phyloP scores from a whole-genome alignment of 2,329 filamentous ascomycete species.

The Sporothrix dimorphospora region DNA sequence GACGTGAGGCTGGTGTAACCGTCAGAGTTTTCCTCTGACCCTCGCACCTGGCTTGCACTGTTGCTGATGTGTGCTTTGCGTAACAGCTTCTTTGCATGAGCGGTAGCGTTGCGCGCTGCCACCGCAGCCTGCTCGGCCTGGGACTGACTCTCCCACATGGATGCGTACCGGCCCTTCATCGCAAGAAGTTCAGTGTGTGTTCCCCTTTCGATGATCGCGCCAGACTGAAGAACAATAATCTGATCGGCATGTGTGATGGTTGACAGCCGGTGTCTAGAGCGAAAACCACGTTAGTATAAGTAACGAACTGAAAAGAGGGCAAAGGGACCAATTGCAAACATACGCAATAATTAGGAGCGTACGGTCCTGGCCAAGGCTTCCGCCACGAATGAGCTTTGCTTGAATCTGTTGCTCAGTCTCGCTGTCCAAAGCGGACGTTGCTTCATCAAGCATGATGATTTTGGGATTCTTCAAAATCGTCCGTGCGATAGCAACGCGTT shows the following conservation, averaged over 20 bases:
- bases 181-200: constrained; percentile 69
- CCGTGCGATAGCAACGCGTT: constrained; percentile 63
- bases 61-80: constrained; percentile 54
- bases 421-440: constrained; percentile 69
- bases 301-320: not conserved
- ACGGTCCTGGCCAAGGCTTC: constrained; percentile 73
- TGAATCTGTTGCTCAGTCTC: constrained; percentile 63
- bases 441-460: constrained; percentile 72
- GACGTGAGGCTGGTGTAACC: constrained; percentile 53
- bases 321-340: constrained; percentile 42
- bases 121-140: constrained; percentile 72
- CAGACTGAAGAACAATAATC: constrained; percentile 37
- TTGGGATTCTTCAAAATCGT: constrained; percentile 71
- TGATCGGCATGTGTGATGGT: constrained; percentile 45
- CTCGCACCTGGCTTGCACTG: constrained; percentile 33
- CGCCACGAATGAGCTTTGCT: constrained; percentile 66
- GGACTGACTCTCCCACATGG: constrained; percentile 90
- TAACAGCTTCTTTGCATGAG: constrained; percentile 50
- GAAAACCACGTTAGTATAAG: constrained; percentile 1
- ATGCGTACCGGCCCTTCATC: constrained; percentile 72
- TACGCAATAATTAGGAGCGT: constrained; percentile 95
- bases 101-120: constrained; percentile 54
- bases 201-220: constrained; percentile 35
- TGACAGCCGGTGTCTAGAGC: constrained; percentile 71
- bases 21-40: constrained; percentile 49